phyloP scores from a whole-genome alignment of 1,284 basidiomycete species.

The Tilletia indica region DNA sequence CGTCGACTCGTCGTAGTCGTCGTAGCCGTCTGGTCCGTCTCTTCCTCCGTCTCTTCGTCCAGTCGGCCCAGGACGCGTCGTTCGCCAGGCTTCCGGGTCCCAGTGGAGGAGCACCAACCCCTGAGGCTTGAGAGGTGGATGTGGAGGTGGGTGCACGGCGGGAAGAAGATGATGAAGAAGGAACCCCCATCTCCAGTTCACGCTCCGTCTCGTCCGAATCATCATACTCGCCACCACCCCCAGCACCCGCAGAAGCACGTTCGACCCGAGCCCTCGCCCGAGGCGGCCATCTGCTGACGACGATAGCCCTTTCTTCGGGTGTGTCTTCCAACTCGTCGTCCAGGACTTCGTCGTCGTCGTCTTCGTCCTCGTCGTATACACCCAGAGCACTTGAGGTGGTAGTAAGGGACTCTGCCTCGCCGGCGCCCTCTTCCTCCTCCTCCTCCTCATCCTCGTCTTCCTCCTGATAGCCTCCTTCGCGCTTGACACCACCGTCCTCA shows the following conservation, averaged over 20 bases:
- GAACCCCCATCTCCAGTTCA: not conserved
- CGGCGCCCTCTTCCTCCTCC: not conserved
- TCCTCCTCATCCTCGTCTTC: slow-evolving; percentile 1
- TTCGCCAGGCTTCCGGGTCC: slow-evolving; percentile 22
- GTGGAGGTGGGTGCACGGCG: not conserved
- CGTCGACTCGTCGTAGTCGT: not conserved
- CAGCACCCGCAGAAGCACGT: not conserved
- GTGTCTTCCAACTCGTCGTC: not conserved
- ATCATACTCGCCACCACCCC: slow-evolving; percentile 2
- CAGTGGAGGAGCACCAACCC: too few species aligned
- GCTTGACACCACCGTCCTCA: slow-evolving; percentile 16
- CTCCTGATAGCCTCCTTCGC: not conserved
- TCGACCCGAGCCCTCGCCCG: not conserved
- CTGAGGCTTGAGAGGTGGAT: too few species aligned
- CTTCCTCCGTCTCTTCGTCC: slow-evolving; percentile 51
- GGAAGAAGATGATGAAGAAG: too few species aligned
- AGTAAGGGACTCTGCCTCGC: not conserved
- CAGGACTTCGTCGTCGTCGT: not conserved
- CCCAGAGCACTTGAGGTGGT: not conserved
- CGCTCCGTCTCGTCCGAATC: slow-evolving; percentile 15
- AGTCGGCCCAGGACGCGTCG: slow-evolving; percentile 41
- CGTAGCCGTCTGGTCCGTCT: slow-evolving; percentile 32
- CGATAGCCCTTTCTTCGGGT: not conserved
- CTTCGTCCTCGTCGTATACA: not conserved
- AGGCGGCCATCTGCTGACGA: slow-evolving; percentile 9